Conservation (phyloP, 73 alveolate genomes). For the Uronychia binucleata region DNA sequence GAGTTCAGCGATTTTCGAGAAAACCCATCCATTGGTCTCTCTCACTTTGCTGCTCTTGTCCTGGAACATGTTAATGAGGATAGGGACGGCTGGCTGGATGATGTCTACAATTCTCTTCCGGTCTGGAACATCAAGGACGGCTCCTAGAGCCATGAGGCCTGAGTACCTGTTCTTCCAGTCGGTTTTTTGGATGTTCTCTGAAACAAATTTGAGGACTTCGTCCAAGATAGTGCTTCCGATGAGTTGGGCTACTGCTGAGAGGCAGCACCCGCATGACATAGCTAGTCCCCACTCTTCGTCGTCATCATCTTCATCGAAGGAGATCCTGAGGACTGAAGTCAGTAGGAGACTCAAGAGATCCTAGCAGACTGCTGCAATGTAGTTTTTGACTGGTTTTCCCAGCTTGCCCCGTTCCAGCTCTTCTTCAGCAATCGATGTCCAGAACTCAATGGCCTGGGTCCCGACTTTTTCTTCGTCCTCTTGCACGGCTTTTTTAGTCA, state of each 20-base stretch:
- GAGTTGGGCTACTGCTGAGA: slow-evolving; percentile 35
- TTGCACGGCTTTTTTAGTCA: slow-evolving; percentile 33
- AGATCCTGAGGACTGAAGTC: slow-evolving; percentile 21
- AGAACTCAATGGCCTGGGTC: slow-evolving; percentile 60
- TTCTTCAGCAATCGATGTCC: slow-evolving; percentile 72
- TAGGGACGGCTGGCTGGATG: slow-evolving; percentile 40
- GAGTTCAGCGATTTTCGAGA: slow-evolving; percentile 47
- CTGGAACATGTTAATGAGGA: slow-evolving; percentile 25
- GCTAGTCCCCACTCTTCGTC: slow-evolving; percentile 58
- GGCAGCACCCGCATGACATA: slow-evolving; percentile 60
- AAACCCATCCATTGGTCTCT: slow-evolving; percentile 62
- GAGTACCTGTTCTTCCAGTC: slow-evolving; percentile 60
- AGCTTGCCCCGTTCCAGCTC: slow-evolving; percentile 27
- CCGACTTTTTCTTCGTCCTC: slow-evolving; percentile 48
- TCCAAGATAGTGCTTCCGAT: slow-evolving; percentile 44
- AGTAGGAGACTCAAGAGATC: slow-evolving; percentile 23
- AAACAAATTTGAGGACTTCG: slow-evolving; percentile 50
- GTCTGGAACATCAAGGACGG: slow-evolving; percentile 69
- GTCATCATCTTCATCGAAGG: slow-evolving; percentile 62
- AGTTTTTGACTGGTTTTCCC: slow-evolving; percentile 20
- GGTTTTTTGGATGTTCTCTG: slow-evolving; percentile 18
- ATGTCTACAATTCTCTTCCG: slow-evolving; percentile 26
- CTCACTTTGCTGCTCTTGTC: slow-evolving; percentile 50
- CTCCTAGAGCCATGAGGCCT: slow-evolving; percentile 64
- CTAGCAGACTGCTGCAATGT: slow-evolving; percentile 14